Base-by-base conservation (phyloP, 2,329 filamentous ascomycete genomes). In the Botrytis fragariae region DNA sequence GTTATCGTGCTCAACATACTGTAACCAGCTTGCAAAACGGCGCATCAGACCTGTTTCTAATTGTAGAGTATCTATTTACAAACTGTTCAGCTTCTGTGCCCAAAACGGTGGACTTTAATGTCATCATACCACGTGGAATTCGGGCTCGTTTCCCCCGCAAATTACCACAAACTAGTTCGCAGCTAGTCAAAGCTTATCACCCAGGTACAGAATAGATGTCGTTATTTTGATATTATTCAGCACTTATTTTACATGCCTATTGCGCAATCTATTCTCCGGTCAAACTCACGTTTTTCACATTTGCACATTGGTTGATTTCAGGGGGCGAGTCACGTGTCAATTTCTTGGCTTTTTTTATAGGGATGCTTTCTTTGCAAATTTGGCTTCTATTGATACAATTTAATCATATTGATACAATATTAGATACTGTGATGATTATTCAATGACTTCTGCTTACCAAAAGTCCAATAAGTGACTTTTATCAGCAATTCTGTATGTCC, bases 391-490 rank as follows among this genome's bases (percentile, higher is more conserved):
- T 51, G 48, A n/a, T n/a, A n/a, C 4, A 25, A 6, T n/a, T 3
- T n/a, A 6, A 51, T 51, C n/a, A 6, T 2, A 14, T 51, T 12
- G 20, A 14, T 51, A n/a, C 7, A 9, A 29, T 9, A 9, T 29
- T 9, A 29, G 1, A 32, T 32, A 18, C 1, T 29, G n/a, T 57
- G n/a, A 29, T 57, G 3, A 8, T 8, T 29, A 18, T 0, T 0
- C 18, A 1, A 8, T 18, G 9, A 29, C 0, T 29, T 32, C 8
- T 32, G 14, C 51, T 57, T 32, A 14, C 12, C 6, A 1, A 29
- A 8, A 32, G n/a, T 9, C 25, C 3, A 3, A 2, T 18, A 18
- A 57, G n/a, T 18, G 29, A 29, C 1, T 29, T 8, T 57, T 7
- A 57, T 32, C 7, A 25, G 3, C 18, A 9, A 57, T 32, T 57